Base-by-base conservation (phyloP, 192 early-diverging fungal genomes). In the Coemansia sp. region DNA sequence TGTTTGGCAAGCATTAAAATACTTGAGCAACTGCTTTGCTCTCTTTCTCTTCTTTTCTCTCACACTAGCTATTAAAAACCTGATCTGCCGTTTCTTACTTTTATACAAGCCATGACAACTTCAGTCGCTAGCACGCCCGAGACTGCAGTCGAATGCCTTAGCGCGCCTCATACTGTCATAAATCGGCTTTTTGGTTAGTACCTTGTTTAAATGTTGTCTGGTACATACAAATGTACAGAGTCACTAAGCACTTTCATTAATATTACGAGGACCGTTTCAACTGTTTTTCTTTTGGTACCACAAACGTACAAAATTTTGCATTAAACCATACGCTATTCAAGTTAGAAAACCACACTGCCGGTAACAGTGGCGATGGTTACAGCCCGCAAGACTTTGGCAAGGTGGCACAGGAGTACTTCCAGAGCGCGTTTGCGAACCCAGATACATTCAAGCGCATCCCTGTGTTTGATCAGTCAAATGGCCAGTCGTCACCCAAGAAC, bases 141-240 rank as follows among this genome's bases (percentile, higher is more conserved):
- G 25, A 25, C 24, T 5, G 49, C 67, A 26, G 41, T 52, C 30
- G 69, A 81, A 66, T 60, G 65, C 48, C 64, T 81, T 31, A 28
- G 52, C 31, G 27, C 78, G 31, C 78, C 78, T 0, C 58, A 64
- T 4, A 23, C 54, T 21, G 73, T 71, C 23, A 81, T 81, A n/a
- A 50, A 62, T 28, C 54, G 31, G 55, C 73, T 81, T 27, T 81
- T 68, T 67, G 68, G 68, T 69, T 65, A n/a, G 74, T 61, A 9
- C 12, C 7, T 26, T 30, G 3, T 38, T 44, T 44, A 14, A 44
- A 44, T 44, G 38, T 16, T 3, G 38, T 44, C 12, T 44, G 38
- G 38, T 16, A 14, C 38, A 16, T 44, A 14, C 16, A 16, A 14
- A 44, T 1, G 14, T 16, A 3, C 38, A 44, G 4, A 14, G 38